Conservation (phyloP, 495 filamentous ascomycete species). For the Eremomyces bilateralis region DNA sequence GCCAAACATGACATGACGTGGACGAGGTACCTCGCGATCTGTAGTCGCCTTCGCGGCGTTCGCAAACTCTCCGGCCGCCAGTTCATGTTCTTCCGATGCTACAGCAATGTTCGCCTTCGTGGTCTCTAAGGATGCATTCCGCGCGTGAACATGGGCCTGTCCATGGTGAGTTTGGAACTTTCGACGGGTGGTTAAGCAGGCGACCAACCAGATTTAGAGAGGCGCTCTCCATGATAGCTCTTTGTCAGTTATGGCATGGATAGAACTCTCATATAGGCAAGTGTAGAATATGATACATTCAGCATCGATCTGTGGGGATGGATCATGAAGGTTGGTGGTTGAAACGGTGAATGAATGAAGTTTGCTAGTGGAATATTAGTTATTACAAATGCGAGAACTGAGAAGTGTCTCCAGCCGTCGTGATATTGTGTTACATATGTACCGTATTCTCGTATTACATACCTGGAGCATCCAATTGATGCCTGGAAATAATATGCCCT, state of each 20-base stretch:
- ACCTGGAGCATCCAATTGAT: no score
- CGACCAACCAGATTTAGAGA: constrained; percentile 33
- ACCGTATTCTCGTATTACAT: no score
- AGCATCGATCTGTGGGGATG: no score
- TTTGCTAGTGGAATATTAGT: no score
- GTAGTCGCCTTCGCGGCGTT: constrained; percentile 51
- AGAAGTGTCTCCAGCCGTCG: no score
- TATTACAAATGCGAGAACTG: no score
- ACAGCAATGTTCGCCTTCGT: constrained; percentile 53
- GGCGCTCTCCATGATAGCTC: constrained; percentile 32
- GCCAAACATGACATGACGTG: background rate
- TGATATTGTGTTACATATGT: no score
- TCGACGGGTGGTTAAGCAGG: background rate
- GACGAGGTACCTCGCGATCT: constrained; percentile 41
- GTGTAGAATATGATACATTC: no score
- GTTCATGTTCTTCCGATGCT: constrained; percentile 69
- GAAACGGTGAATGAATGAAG: no score
- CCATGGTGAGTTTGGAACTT: constrained; percentile 9
- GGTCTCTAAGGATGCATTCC: constrained; percentile 50
- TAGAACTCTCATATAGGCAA: constrained; percentile 12
- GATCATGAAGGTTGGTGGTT: no score
- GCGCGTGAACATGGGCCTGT: constrained; percentile 76
- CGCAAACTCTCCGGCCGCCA: constrained; percentile 77
- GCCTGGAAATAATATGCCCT: no score
- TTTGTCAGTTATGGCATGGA: no score